Base-by-base conservation (phyloP, 2,329 filamentous ascomycete genomes). In the Fonsecaea monophora region DNA sequence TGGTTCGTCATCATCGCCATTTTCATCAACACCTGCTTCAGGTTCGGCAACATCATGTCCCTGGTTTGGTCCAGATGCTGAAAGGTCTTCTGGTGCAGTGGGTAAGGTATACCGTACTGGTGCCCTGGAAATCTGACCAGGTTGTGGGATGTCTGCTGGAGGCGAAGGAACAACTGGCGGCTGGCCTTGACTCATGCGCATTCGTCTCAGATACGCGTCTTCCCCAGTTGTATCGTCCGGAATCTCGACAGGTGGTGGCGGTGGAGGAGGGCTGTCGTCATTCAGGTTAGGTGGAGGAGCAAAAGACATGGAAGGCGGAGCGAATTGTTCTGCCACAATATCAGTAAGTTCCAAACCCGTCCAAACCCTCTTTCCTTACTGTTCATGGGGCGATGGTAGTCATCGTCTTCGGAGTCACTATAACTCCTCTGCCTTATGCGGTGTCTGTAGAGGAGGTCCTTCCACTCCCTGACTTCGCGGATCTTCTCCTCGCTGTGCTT, bases 401-500 rank as follows among this genome's bases (percentile, higher is more conserved):
- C 80, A 62, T 83, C 81, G 45, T 85, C 82, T 62, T 83, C 86
- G 67, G 82, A 78, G 65, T 82, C 78, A 70, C 79, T 79, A 63
- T 77, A 81, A 34, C 72, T 75, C 55, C 79, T 79, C 60, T 76
- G 79, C 67, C 77, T 82, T 72, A 84, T 85, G 53, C 88, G 84
- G 75, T 93, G 91, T 13, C 88, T 87, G 77, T 95, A 94, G 13
- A 97, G 82, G 42, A 91, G 81, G 48, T 89, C 87, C 76, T 94
- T 96, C 94, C 94, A 97, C 73, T 96, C 92, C 65, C 87, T 85
- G 3, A 93, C 86, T 76, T 96, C 92, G 18, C 86, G 82, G 66
- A 94, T 87, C 75, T 92, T 90, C 79, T 96, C 93, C 66, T 96
- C 92, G 74, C 92, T 95, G 67, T 89, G 84, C 67, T 91, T 86